Evolutionary conservation across 495 filamentous ascomycete species (phyloP), one percentile per base, ranked within the genome.

Genomic region (Aspergillus homomorphus): DNA sequence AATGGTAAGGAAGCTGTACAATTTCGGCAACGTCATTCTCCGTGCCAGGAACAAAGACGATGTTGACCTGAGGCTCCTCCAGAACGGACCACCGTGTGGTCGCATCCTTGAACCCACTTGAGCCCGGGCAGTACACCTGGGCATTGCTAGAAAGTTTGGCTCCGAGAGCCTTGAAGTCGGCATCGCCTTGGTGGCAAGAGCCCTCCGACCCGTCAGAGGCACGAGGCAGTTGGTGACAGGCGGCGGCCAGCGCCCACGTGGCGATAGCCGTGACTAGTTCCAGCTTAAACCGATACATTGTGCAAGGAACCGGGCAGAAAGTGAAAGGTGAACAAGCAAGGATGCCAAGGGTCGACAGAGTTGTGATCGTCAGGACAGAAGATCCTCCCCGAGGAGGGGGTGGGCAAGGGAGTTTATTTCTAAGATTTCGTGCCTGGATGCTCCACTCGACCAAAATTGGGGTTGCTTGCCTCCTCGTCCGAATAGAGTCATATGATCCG

Each of bases 11-110:
- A 30, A 41, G 23, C 42, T 70, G 59, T 66, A 85, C 82, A 2
- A 73, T 78, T 45, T 72, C 64, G 4, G 68, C 69, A 22, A 86
- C 75, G 60, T 86, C 84, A 18, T 77, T 66, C 58, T 82, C 82
- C 6, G 71, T 75, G 16, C 66, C 75, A 7, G 77, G 76, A 12
- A 77, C 72, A 2, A 85, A 73, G 15, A 80, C 74, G n/a, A 80
- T 53, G 20, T 75, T 76, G 15, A 77, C 68, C 16, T 55, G 68
- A 3, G 83, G 81, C n/a, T 64, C 56, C 5, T 66, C 66, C 8
- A 72, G 48, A 22, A 63, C 58, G 19, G 69, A 74, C 75, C 78
- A 84, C 43, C 82, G 74, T 14, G 66, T 65, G 6, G 75, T 77
- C n/a, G 70, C 66, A 18, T 63, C 57, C 1, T 61, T 45, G 61